These are phyloP conservation scores for Colletotrichum horii DNA, from an alignment of 2,329 filamentous ascomycete genomes.

Conservation along the genomic window DNA sequence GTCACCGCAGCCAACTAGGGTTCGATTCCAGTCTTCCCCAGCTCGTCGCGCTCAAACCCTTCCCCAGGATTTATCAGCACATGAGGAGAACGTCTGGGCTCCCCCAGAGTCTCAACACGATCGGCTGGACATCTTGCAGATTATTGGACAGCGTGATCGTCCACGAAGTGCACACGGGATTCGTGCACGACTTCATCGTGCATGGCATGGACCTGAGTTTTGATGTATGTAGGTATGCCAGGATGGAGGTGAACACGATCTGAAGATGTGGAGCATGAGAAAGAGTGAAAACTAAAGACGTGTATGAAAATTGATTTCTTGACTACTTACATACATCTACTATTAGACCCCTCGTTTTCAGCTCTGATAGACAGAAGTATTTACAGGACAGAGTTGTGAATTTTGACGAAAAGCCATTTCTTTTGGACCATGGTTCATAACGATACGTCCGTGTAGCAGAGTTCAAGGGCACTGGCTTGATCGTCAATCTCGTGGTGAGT, in stretches of 20 bases:
- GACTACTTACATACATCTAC: not conserved
- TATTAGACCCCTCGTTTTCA: not conserved
- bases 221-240: not conserved
- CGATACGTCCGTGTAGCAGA: fast-evolving
- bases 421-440: not conserved
- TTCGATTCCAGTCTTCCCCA: not conserved
- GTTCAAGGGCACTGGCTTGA: not conserved
- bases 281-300: too few species aligned
- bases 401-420: not conserved
- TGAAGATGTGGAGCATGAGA: not conserved
- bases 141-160: not conserved
- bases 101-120: not conserved
- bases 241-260: not conserved
- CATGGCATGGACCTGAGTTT: not conserved
- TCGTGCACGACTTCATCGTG: not conserved
- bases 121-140: not conserved
- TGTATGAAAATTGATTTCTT: not conserved
- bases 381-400: not conserved
- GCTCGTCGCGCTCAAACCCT: not conserved
- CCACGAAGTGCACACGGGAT: not conserved
- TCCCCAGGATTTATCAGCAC: not conserved
- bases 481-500: not conserved
- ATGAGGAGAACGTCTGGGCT: not conserved
- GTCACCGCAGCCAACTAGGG: not conserved
- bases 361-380: fast-evolving